Base-by-base conservation (phyloP, 2,329 filamentous ascomycete species). In the Penicillium hesseltinei region DNA sequence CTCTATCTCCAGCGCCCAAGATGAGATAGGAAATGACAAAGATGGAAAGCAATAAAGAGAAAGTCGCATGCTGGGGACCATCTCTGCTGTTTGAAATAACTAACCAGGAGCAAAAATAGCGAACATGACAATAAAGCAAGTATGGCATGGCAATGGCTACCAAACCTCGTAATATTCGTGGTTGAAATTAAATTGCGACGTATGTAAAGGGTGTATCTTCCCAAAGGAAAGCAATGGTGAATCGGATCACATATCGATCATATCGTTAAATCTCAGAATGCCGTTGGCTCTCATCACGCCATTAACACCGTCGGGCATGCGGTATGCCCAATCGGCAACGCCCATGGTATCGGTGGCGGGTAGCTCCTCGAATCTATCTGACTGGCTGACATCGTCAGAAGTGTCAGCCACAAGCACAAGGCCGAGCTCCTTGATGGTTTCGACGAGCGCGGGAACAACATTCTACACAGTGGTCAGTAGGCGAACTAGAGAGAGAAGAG, bases 351-450 rank as follows among this genome's bases (percentile, higher is more conserved):
- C 62, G 13, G 69, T 56, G 13, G 62, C 58, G 25, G 64, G 49
- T 27, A 69, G 46, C n/a, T 61, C 60, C 23, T 67, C 61, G 33
- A 54, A 59, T 47, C 63, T 61, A 31, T 65, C 67, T 4, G 69
- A 56, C 52, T 73, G 67, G 44, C 66, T 60, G 36, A 61, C 59
- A 61, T 88, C 84, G 56, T 85, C 82, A 5, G 90, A 91, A 64
- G 89, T 91, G 72, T 99, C 93, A 51, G 91, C 89, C 17, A 99
- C 92, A 38, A 99, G 83, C 5, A 96, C 93, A 50, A 99, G 81
- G 27, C 94, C 93, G 48, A 96, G 90, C 27, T 92, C 91, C 75
- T 97, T 97, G 77, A 99, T 93, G 2, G 92, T 91, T 65, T 95
- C 91, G 52, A 96, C 88, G 46, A 99, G 82, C 2, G 92, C 91